These are phyloP conservation scores for Funneliformis geosporum DNA, from an alignment of 192 early-diverging fungal genomes.

Conservation along the genomic window DNA sequence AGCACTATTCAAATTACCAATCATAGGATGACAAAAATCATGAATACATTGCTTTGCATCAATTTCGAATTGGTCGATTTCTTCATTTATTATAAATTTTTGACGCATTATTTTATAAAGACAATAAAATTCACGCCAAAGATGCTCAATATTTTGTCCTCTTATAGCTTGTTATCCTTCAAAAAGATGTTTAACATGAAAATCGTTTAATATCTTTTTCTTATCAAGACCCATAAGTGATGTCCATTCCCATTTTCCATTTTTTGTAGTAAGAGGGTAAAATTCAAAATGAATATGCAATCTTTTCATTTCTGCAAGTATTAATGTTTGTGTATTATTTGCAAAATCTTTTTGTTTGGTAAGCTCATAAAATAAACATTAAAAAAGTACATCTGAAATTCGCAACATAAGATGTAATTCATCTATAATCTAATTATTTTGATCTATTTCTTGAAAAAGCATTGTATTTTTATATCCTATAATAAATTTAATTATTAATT, in stretches of 20 bases:
- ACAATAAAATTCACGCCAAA: background rate
- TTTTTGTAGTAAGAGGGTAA: background rate
- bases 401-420: constrained; percentile 1
- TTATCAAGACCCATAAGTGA: background rate
- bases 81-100: background rate
- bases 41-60: background rate
- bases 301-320: background rate
- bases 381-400: constrained; percentile 19
- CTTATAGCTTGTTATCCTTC: too few species aligned
- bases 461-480: background rate
- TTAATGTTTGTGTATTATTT: background rate
- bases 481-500: constrained; percentile 17
- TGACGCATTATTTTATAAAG: background rate
- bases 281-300: constrained; percentile 3
- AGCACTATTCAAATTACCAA: background rate
- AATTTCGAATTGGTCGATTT: background rate
- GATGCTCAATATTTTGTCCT: background rate
- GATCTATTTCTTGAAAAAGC: background rate
- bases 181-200: background rate
- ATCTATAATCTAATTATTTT: background rate
- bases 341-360: background rate
- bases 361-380: background rate
- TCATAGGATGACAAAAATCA: background rate
- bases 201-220: constrained; percentile 12
- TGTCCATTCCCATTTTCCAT: background rate